These are phyloP conservation scores for Amanita rimosa DNA, from an alignment of 768 basidiomycete species.

Conservation along the genomic window DNA sequence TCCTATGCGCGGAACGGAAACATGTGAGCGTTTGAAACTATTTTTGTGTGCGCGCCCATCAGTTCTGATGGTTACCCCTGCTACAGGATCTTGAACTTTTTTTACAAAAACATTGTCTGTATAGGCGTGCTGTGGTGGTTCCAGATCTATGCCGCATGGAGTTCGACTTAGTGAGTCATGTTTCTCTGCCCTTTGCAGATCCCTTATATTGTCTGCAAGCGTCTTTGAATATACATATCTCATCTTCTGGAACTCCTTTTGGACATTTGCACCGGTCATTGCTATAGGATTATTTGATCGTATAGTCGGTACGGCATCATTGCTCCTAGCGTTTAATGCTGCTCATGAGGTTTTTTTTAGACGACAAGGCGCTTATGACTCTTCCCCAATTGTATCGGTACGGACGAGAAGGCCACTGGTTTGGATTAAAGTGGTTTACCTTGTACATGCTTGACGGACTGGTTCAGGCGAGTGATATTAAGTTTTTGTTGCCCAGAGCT, in stretches of 20 bases:
- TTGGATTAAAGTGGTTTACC: slow-evolving; percentile 55
- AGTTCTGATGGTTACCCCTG: background rate
- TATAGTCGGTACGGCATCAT: slow-evolving; percentile 48
- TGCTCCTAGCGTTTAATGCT: background rate
- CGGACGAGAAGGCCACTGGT: slow-evolving; percentile 75
- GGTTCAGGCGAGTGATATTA: slow-evolving; percentile 46
- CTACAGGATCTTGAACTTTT: slow-evolving; percentile 90
- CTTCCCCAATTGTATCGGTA: slow-evolving; percentile 84
- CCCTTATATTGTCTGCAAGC: slow-evolving; percentile 10
- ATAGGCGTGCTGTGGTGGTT: slow-evolving; percentile 97
- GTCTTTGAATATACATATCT: slow-evolving; percentile 87
- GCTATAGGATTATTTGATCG: slow-evolving; percentile 94
- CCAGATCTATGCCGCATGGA: slow-evolving; percentile 93
- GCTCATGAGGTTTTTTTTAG: slow-evolving; percentile 20
- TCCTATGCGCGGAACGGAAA: slow-evolving; percentile 93
- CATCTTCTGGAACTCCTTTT: slow-evolving; percentile 97
- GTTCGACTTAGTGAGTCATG: slow-evolving; percentile 65
- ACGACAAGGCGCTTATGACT: slow-evolving; percentile 77
- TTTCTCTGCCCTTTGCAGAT: background rate
- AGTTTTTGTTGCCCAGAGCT: background rate
- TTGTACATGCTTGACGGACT: slow-evolving; percentile 79
- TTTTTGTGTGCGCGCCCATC: background rate
- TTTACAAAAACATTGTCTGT: slow-evolving; percentile 97
- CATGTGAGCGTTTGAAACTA: slow-evolving; percentile 45
- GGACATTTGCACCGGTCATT: slow-evolving; percentile 85